Evolutionary conservation across 2,329 filamentous ascomycete genomes (phyloP).

Genomic region (Acrodontium crateriforme): DNA sequence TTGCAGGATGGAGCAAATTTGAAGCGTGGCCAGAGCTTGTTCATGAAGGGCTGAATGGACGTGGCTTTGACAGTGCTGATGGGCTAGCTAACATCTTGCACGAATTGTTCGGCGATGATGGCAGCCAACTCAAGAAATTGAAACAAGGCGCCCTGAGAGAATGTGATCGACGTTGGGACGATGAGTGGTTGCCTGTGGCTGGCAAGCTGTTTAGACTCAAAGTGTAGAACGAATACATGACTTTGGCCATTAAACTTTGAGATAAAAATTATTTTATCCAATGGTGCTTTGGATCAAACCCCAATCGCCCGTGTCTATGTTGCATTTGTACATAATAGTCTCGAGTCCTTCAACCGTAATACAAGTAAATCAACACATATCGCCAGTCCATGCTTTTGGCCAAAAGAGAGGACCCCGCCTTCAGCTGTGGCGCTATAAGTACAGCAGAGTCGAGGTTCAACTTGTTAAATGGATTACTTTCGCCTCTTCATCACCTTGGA

Average conservation of each 20-base stretch:
- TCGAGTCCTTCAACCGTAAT: too few species aligned
- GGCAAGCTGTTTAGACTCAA: constrained; percentile 46
- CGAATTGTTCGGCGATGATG: constrained; percentile 46
- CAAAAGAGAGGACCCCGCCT: too few species aligned
- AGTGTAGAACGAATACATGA: too few species aligned
- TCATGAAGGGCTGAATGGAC: constrained; percentile 70
- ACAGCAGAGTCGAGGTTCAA: too few species aligned
- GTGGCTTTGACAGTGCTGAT: constrained; percentile 61
- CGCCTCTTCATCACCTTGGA: constrained; percentile 77
- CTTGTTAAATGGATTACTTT: constrained; percentile 57
- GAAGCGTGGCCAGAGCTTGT: constrained; percentile 88
- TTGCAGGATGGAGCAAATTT: constrained; percentile 73
- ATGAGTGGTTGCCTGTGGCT: constrained; percentile 80
- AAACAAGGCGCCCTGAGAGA: constrained; percentile 58
- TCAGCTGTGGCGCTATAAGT: too few species aligned
- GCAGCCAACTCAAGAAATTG: constrained; percentile 46
- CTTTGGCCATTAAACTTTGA: too few species aligned
- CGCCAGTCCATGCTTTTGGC: too few species aligned
- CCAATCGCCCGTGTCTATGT: too few species aligned
- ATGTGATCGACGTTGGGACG: constrained; percentile 72
- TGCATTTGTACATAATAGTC: background rate
- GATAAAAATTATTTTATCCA: too few species aligned
- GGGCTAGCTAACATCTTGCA: constrained; percentile 51
- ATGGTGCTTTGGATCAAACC: too few species aligned
- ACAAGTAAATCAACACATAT: too few species aligned